Percentiles rank a stretch among this genome's conserved stretches.
phyloP scores from a whole-genome alignment of 306 rosid genomes.

The Vigna trinervia region DNA sequence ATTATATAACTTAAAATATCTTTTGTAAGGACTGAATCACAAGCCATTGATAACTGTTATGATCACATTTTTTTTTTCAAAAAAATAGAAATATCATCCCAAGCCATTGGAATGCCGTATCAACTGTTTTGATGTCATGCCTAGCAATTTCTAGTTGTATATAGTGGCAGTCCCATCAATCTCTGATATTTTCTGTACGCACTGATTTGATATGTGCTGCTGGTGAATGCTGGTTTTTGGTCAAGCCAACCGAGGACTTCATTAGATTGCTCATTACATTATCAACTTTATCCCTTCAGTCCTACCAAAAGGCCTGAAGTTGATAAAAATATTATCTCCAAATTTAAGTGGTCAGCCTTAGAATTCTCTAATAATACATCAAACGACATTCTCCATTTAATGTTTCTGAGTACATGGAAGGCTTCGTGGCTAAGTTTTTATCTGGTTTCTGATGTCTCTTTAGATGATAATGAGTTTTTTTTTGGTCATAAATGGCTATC shows the following conservation, averaged over 20 bases:
- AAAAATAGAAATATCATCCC: not conserved
- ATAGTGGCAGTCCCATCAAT: not conserved
- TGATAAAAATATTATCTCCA: not conserved
- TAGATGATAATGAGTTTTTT: not conserved
- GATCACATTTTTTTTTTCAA: not conserved
- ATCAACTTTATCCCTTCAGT: not conserved
- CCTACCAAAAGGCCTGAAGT: not conserved
- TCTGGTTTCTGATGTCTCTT: not conserved
- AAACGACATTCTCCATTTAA: slow-evolving; percentile 15
- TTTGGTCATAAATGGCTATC: not conserved
- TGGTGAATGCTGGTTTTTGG: slow-evolving; percentile 6
- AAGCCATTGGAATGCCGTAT: not conserved
- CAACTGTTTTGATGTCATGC: not conserved
- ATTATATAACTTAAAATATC: not conserved
- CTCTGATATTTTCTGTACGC: slow-evolving; percentile 12
- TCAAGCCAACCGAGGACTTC: not conserved
- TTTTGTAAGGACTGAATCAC: not conserved
- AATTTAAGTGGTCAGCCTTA: not conserved
- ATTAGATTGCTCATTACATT: not conserved
- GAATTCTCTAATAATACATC: not conserved
- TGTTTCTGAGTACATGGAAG: slow-evolving; percentile 18
- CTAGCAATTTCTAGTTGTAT: slow-evolving; percentile 9
- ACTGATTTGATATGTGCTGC: slow-evolving; percentile 1
- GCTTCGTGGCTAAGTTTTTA: slow-evolving; percentile 3
- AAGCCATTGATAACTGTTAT: slow-evolving; percentile 2